Evolutionary conservation across 148 eudicot genomes (phyloP).

Genomic region (Diospyros lotus): DNA sequence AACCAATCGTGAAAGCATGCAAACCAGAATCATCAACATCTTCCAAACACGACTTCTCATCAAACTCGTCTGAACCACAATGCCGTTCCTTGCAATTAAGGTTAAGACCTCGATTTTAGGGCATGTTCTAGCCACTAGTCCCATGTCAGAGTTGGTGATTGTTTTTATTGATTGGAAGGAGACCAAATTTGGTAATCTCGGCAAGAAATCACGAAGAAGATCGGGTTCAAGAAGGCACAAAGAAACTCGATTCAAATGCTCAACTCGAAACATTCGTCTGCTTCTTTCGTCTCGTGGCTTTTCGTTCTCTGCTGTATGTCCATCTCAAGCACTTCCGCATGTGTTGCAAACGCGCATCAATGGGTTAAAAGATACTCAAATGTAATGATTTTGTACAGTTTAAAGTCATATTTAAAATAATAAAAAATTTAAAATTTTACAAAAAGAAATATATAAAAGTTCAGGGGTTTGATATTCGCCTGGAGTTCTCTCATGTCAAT

Average conservation of each 20-base stretch:
- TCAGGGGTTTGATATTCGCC: no score
- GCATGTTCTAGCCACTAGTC: constrained; percentile 14
- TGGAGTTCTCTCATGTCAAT: no score
- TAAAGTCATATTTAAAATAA: no score
- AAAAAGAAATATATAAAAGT: no score
- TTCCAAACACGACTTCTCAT: background rate
- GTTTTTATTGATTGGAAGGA: constrained; percentile 9
- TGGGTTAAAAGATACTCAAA: no score
- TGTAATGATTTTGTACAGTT: no score
- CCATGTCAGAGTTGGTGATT: constrained; percentile 3
- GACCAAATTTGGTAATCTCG: constrained; percentile 19
- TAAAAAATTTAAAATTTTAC: no score
- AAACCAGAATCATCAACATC: constrained; percentile 21
- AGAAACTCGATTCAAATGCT: constrained; percentile 16
- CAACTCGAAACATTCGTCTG: constrained; percentile 25
- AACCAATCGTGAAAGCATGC: constrained; percentile 11
- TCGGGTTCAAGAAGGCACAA: constrained; percentile 14
- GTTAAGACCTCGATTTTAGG: constrained; percentile 19
- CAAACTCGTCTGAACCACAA: background rate
- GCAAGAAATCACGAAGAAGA: constrained; percentile 15
- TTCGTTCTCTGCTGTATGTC: constrained; percentile 9
- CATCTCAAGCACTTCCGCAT: no score
- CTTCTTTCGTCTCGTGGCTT: constrained; percentile 20
- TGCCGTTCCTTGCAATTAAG: constrained; percentile 5
- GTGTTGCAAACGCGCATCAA: no score